phyloP scores from a whole-genome alignment of 1,284 basidiomycete genomes.

The Mixia osmundae region DNA sequence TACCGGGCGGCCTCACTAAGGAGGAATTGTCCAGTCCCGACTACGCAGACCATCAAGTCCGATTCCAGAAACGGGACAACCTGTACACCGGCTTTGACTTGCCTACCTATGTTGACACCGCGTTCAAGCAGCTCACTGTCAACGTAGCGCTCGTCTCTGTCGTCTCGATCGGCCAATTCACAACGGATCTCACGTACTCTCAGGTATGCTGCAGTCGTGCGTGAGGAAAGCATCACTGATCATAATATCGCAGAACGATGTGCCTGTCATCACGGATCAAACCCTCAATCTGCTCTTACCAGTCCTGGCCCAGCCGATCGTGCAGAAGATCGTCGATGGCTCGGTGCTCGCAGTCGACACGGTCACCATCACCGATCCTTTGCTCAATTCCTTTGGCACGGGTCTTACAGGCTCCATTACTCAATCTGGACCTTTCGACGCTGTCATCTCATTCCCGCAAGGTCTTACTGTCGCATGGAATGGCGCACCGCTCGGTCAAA shows the following conservation, averaged over 20 bases:
- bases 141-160: slow-evolving; percentile 36
- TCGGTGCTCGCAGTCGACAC: slow-evolving; percentile 34
- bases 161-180: slow-evolving; percentile 41
- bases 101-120: slow-evolving; percentile 38
- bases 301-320: slow-evolving; percentile 47
- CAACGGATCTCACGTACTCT: slow-evolving; percentile 36
- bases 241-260: slow-evolving; percentile 15
- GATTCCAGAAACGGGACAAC: too few species aligned
- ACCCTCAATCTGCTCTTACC: slow-evolving; percentile 42
- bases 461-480: too few species aligned
- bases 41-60: too few species aligned
- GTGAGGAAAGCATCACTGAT: neutral
- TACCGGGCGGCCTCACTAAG: too few species aligned
- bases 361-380: slow-evolving; percentile 35
- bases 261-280: slow-evolving; percentile 35
- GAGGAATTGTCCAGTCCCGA: too few species aligned
- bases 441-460: too few species aligned
- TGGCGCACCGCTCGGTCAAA: too few species aligned
- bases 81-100: slow-evolving; percentile 44
- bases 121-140: slow-evolving; percentile 39
- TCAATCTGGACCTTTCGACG: too few species aligned
- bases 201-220: slow-evolving; percentile 24
- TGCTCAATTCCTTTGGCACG: slow-evolving; percentile 36
- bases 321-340: slow-evolving; percentile 46
- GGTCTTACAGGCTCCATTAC: slow-evolving; percentile 39